Conservation (phyloP, 129 eudicot genomes). For the Deinandra increscens region DNA sequence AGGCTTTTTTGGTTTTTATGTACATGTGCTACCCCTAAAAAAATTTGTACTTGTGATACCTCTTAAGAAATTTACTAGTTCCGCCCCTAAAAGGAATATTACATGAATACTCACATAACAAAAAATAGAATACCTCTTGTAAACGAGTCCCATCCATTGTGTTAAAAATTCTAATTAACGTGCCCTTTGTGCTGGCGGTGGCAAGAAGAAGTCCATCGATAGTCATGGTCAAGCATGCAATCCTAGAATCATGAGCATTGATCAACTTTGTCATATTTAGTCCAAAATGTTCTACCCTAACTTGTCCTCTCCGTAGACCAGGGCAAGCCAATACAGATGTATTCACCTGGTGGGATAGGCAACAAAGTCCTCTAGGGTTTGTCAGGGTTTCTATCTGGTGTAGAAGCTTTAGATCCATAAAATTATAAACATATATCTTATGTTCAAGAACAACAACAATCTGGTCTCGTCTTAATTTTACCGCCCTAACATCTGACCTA, state of each 20-base stretch:
- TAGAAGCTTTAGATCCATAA: constrained; percentile 73
- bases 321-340: constrained; percentile 88
- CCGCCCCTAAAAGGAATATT: too few relatives aligned
- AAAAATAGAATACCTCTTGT: constrained; percentile 62
- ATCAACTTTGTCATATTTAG: constrained; percentile 72
- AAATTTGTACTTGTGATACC: too few relatives aligned
- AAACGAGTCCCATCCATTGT: constrained; percentile 85
- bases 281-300: constrained; percentile 91
- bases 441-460: constrained; percentile 87
- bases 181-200: constrained; percentile 86
- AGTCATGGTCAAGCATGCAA: constrained; percentile 75
- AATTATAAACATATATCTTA: constrained; percentile 80
- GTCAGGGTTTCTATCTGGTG: constrained; percentile 79
- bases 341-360: constrained; percentile 67
- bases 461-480: constrained; percentile 77
- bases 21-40: too few relatives aligned
- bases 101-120: not conserved
- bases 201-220: constrained; percentile 93
- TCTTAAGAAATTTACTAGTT: too few relatives aligned
- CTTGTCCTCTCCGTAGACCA: constrained; percentile 70
- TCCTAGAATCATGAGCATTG: constrained; percentile 74
- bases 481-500: constrained; percentile 91
- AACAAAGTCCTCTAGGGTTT: constrained; percentile 89
- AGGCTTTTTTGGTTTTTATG: too few relatives aligned
- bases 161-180: constrained; percentile 76